Evolutionary conservation across 352 stramenopile species (phyloP).

Genomic region (Globisporangium megalacanthum): DNA sequence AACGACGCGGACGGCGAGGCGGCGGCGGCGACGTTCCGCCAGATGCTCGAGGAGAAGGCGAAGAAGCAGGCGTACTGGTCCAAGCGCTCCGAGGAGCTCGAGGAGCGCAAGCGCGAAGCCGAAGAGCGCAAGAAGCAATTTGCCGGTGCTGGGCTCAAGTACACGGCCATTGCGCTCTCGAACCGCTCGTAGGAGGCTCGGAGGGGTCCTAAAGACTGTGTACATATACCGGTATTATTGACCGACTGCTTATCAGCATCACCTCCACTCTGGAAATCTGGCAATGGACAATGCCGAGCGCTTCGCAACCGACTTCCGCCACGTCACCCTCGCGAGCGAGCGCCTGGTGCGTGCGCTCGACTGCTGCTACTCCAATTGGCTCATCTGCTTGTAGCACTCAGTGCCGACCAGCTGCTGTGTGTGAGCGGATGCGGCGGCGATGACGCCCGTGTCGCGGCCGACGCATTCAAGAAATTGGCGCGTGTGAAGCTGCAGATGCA

Average conservation of each 20-base stretch:
- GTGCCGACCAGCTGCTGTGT: conserved; percentile 32
- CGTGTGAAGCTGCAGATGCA: conserved; percentile 53
- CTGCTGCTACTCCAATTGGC: neutral
- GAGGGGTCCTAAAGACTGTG: too few relatives aligned
- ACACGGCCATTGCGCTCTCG: conserved; percentile 72
- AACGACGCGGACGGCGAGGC: conserved; percentile 21
- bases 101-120: conserved; percentile 66
- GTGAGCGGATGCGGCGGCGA: conserved; percentile 25
- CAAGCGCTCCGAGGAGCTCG: conserved; percentile 69
- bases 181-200: conserved; percentile 31
- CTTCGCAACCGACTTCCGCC: conserved; percentile 14
- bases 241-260: neutral
- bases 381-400: neutral
- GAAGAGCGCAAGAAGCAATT: conserved; percentile 81
- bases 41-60: conserved; percentile 68
- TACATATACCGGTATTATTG: neutral
- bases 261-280: neutral
- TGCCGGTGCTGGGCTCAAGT: conserved; percentile 67
- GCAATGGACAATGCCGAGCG: conserved; percentile 1
- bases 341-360: conserved; percentile 24
- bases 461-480: conserved; percentile 38
- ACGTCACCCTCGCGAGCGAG: conserved; percentile 27
- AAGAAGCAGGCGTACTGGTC: conserved; percentile 79
- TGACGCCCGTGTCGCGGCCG: conserved; percentile 20
- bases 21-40: conserved; percentile 38